Conservation (phyloP, 78 protist species). For the Dictyostelium intermedium region DNA sequence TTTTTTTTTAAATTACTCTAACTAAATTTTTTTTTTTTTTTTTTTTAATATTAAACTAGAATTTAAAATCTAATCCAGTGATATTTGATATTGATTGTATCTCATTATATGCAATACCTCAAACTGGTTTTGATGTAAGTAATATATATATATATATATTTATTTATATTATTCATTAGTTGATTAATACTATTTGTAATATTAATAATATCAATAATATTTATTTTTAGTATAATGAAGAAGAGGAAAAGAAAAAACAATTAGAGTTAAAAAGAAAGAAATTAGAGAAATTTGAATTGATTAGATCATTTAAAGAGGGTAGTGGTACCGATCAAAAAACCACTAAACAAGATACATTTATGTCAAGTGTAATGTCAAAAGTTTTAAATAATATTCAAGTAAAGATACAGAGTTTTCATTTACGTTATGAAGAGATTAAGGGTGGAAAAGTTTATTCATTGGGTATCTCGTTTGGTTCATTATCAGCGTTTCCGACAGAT, state of each 20-base stretch:
- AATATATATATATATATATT: not conserved
- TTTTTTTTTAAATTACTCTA: not conserved
- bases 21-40: not conserved
- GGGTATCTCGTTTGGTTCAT: slow-evolving; percentile 68
- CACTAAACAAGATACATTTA: slow-evolving; percentile 34
- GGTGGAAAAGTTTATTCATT: slow-evolving; percentile 51
- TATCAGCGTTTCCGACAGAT: slow-evolving; percentile 42
- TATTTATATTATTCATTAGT: no score
- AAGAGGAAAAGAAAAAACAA: slow-evolving; percentile 48
- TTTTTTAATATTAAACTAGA: not conserved
- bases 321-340: not conserved
- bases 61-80: slow-evolving; percentile 56
- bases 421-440: slow-evolving; percentile 59
- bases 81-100: slow-evolving; percentile 70
- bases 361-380: slow-evolving; percentile 61
- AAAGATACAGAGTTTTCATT: slow-evolving; percentile 52
- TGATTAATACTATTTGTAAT: no score
- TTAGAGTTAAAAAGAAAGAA: slow-evolving; percentile 28
- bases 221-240: slow-evolving; percentile 28
- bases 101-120: slow-evolving; percentile 72
- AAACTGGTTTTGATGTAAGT: slow-evolving; percentile 55
- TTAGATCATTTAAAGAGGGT: slow-evolving; percentile 68
- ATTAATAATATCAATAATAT: no score
- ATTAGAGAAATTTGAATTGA: slow-evolving; percentile 64
- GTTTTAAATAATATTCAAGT: slow-evolving; percentile 59